Evolutionary conservation across 495 filamentous ascomycete genomes (phyloP).

Genomic region (Articulospora tetracladia): DNA sequence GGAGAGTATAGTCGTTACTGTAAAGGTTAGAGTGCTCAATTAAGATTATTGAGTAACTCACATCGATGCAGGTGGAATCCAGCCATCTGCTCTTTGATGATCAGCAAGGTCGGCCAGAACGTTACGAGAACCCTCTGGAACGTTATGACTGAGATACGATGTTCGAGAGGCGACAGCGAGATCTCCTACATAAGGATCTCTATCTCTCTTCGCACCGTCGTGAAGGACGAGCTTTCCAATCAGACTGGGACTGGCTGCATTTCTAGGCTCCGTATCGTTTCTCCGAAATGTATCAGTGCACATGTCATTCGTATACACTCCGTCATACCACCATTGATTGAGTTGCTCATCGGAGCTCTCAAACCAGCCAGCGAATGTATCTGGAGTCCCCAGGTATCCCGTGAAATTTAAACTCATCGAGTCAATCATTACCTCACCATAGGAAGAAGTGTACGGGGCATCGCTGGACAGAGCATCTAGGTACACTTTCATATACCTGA

Average conservation of each 20-base stretch:
- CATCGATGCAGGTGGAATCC: constrained; percentile 49
- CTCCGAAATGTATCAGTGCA: constrained; percentile 34
- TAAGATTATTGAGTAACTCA: constrained; percentile 13
- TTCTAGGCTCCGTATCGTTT: constrained; percentile 32
- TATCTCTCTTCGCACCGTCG: constrained; percentile 45
- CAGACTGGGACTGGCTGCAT: constrained; percentile 33
- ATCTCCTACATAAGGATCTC: constrained; percentile 46
- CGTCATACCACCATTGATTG: constrained; percentile 47
- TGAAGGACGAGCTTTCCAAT: constrained; percentile 38
- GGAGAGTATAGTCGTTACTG: constrained; percentile 39
- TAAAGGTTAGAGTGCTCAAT: neutral
- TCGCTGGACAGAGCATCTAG: constrained; percentile 37
- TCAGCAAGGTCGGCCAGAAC: constrained; percentile 40
- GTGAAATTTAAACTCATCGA: constrained; percentile 36
- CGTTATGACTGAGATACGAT: constrained; percentile 40
- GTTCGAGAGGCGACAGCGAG: constrained; percentile 39
- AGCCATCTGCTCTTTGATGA: constrained; percentile 43
- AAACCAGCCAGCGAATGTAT: constrained; percentile 43
- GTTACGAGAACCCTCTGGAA: constrained; percentile 32
- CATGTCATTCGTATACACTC: constrained; percentile 43
- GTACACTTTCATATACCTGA: constrained; percentile 42
- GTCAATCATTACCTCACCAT: constrained; percentile 33
- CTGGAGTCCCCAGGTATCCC: constrained; percentile 37
- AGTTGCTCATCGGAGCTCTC: constrained; percentile 41
- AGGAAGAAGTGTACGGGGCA: constrained; percentile 35